Base-by-base conservation (phyloP, 1,284 basidiomycete species). In the Coriolopsis trogii region DNA sequence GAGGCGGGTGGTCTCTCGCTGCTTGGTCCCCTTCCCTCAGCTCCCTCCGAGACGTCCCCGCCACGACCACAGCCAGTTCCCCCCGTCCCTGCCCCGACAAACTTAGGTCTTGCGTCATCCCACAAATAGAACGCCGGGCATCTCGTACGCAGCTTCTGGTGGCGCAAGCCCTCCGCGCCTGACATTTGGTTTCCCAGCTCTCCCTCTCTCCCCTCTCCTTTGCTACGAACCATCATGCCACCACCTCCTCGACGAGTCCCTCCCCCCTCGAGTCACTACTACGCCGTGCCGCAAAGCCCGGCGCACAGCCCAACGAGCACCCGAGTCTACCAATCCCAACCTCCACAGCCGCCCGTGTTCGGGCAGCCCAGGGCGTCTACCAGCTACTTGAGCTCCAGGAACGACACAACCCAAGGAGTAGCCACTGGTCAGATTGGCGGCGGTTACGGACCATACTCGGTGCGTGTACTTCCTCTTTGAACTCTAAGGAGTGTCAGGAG, bases 361-460 rank as follows among this genome's bases (percentile, higher is more conserved):
- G 40, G 39, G 24, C 69, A 63, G 58, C 57, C 67, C 41, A 56
- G 60, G 42, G 50, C 62, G 40, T 52, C 57, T 30, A 47, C 48
- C 12, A 57, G 53, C 34, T 58, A 60, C 37, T 58, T 69, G 36
- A 65, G 66, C 46, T 64, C 57, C n/a, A 73, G 80, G 56, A 77
- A 77, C 51, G 80, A 81, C 16, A 81, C 86, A 45, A 79, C 84
- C 13, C 83, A 82, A 55, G 82, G 85, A 41, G 87, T 91, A 12
- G 86, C 87, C 4, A 85, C 78, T 23, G 89, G 89, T 16, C 75
- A 75, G 33, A 87, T 91, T 65, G 89, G 89, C 9, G 77, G 79
- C 38, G 81, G 80, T 18, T 91, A 89, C 74, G 89, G 89, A 15
- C 89, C 89, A 30, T 91, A 91, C 70, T 84, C 89, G 16, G 89